Percentiles rank a stretch among this genome's conserved stretches.
phyloP scores from a whole-genome alignment of 192 early-diverging fungal genomes.

The Chytriomyces sp. region DNA sequence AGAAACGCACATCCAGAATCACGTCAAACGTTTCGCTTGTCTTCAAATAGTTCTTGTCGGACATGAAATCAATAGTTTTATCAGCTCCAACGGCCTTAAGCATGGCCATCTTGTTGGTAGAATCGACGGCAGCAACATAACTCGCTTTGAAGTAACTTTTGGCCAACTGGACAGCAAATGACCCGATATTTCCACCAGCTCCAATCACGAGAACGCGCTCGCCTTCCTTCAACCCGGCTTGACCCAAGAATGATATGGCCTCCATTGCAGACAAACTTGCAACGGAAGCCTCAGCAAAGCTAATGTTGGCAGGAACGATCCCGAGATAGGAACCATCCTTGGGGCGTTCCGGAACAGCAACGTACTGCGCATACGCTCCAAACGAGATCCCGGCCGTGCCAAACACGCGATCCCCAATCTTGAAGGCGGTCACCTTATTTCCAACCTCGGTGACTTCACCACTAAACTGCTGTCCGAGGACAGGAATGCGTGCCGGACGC shows the following conservation, averaged over 20 bases:
- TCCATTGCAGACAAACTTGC: neutral
- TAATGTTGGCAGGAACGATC: neutral
- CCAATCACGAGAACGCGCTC: conserved; percentile 1
- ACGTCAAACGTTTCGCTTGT: conserved; percentile 6
- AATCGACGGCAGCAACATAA: conserved; percentile 58
- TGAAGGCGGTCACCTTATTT: conserved; percentile 21
- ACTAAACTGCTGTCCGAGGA: conserved; percentile 35
- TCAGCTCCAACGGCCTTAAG: conserved; percentile 60
- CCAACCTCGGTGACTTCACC: conserved; percentile 36
- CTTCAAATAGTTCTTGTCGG: conserved; percentile 29
- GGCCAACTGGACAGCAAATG: conserved; percentile 52
- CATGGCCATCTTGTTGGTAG: conserved; percentile 48
- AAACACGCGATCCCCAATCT: conserved; percentile 33
- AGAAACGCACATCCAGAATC: conserved; percentile 1
- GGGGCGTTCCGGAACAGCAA: neutral
- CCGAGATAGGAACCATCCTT: neutral
- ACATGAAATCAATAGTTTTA: conserved; percentile 58
- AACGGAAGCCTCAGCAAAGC: neutral
- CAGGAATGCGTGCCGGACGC: neutral
- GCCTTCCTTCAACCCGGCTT: neutral
- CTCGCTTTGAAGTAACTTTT: neutral
- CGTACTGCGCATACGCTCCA: conserved; percentile 1
- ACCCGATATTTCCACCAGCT: conserved; percentile 36
- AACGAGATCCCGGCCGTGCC: conserved; percentile 2
- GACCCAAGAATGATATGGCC: neutral